Conservation (phyloP, 2,329 filamentous ascomycete genomes). For the Zasmidium citrigriseum region DNA sequence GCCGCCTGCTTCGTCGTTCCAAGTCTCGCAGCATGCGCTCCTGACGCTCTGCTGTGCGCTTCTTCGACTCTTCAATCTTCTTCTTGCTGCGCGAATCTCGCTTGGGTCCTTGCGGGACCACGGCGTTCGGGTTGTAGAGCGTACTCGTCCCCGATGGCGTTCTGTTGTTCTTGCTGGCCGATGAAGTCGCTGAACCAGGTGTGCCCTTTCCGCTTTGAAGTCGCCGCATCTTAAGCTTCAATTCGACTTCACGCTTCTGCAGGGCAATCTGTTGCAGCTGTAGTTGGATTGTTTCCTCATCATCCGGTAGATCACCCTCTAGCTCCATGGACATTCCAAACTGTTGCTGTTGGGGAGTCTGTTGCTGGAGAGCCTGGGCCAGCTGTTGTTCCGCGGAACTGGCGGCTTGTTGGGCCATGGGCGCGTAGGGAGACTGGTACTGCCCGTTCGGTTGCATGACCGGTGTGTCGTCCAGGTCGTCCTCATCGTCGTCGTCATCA, state of each 20-base stretch:
- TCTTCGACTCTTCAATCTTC: slow-evolving; percentile 40
- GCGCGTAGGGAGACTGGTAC: slow-evolving; percentile 38
- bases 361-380: slow-evolving; percentile 26
- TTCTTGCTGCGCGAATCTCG: slow-evolving; percentile 40
- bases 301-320: slow-evolving; percentile 31
- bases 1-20: slow-evolving; percentile 37
- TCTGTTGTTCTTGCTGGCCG: slow-evolving; percentile 13
- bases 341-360: slow-evolving; percentile 23
- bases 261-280: slow-evolving; percentile 38
- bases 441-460: slow-evolving; percentile 15
- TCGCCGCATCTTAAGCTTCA: slow-evolving; percentile 38
- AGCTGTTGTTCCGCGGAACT: slow-evolving; percentile 32
- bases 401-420: slow-evolving; percentile 28
- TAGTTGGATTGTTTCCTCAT: slow-evolving; percentile 38
- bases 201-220: slow-evolving; percentile 32
- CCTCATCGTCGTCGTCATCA: slow-evolving; percentile 26
- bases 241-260: slow-evolving; percentile 39
- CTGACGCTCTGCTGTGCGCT: slow-evolving; percentile 37
- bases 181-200: slow-evolving; percentile 12
- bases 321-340: slow-evolving; percentile 22
- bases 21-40: slow-evolving; percentile 39
- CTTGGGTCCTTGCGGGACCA: slow-evolving; percentile 30
- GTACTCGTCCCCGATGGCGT: slow-evolving; percentile 20
- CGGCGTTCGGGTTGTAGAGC: slow-evolving; percentile 28
- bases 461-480: slow-evolving; percentile 15